Evolutionary conservation across 108 stramenopile genomes (phyloP).

Genomic region (Mediolabrus comicus): DNA sequence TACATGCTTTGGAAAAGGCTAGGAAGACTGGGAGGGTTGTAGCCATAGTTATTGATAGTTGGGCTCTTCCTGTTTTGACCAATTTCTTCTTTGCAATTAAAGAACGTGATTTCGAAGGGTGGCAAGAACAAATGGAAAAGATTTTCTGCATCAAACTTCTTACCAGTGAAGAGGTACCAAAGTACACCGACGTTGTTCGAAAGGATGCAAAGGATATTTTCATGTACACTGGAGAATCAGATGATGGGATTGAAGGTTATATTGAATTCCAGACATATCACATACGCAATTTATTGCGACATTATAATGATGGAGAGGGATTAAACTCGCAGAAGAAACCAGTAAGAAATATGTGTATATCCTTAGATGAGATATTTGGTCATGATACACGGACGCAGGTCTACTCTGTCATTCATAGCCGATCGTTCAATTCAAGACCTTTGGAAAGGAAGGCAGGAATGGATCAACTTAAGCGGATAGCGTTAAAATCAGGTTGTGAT

Average conservation of each 20-base stretch:
- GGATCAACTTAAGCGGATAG: not conserved
- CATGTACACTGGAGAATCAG: not conserved
- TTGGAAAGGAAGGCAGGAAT: slow-evolving; percentile 8
- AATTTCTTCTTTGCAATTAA: slow-evolving; percentile 37
- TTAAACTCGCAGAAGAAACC: not conserved
- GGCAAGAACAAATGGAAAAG: slow-evolving; percentile 19
- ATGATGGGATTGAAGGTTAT: slow-evolving; percentile 14
- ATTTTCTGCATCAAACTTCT: slow-evolving; percentile 34
- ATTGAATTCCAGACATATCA: slow-evolving; percentile 25
- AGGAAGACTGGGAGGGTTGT: slow-evolving; percentile 16
- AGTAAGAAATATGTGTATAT: slow-evolving; percentile 7
- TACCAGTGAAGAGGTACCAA: not conserved
- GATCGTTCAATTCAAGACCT: slow-evolving; percentile 1
- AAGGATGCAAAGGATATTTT: slow-evolving; percentile 26
- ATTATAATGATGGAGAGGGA: slow-evolving; percentile 28
- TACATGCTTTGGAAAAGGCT: slow-evolving; percentile 42
- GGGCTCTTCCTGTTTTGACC: slow-evolving; percentile 28
- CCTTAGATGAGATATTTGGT: slow-evolving; percentile 15
- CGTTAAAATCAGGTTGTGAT: slow-evolving; percentile 20
- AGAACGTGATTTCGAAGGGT: slow-evolving; percentile 4
- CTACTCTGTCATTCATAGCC: slow-evolving; percentile 19
- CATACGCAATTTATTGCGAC: slow-evolving; percentile 32
- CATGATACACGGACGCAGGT: not conserved
- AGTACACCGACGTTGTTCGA: slow-evolving; percentile 9
- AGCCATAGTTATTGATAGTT: slow-evolving; percentile 24